These are phyloP conservation scores for Cystobasidium pallidum DNA, from an alignment of 1,284 basidiomycete genomes.

Conservation along the genomic window DNA sequence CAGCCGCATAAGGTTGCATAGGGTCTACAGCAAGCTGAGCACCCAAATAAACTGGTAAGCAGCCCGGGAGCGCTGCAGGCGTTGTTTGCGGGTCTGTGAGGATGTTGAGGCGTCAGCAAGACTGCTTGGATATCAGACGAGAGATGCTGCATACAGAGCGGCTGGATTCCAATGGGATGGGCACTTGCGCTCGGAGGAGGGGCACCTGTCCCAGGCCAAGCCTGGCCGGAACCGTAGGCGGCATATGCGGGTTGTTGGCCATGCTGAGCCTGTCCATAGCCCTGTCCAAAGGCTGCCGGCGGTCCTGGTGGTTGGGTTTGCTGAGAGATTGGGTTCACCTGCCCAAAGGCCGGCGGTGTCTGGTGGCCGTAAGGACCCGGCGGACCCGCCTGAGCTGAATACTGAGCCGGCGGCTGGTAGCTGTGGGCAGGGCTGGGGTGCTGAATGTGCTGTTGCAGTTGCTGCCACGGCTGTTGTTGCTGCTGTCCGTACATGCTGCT, in stretches of 20 bases:
- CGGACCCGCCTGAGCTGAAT: background rate
- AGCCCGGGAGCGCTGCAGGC: background rate
- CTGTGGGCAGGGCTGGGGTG: too few species aligned
- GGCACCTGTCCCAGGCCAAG: background rate
- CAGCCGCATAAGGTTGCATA: slow-evolving; percentile 1
- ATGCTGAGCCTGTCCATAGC: slow-evolving; percentile 10
- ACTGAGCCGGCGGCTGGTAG: slow-evolving; percentile 4
- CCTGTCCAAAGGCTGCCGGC: background rate
- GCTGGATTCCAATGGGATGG: background rate
- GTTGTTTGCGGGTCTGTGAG: background rate
- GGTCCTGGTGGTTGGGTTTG: background rate
- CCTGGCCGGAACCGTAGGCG: background rate
- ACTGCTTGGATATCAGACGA: background rate
- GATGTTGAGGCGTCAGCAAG: background rate
- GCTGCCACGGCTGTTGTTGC: background rate
- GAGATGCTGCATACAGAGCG: background rate
- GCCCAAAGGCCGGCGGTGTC: too few species aligned
- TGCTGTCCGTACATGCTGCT: background rate
- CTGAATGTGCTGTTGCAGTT: too few species aligned
- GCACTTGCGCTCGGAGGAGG: background rate
- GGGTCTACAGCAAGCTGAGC: slow-evolving; percentile 32
- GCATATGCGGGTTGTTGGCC: slow-evolving; percentile 14
- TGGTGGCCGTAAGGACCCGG: background rate
- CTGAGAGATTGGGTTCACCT: too few species aligned
- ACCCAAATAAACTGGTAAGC: slow-evolving; percentile 34